A percentile compares a stretch with the other conserved stretches of the same genome.
Evolutionary conservation across 2,329 filamentous ascomycete species (phyloP).

Genomic region (Xylariales sp.): DNA sequence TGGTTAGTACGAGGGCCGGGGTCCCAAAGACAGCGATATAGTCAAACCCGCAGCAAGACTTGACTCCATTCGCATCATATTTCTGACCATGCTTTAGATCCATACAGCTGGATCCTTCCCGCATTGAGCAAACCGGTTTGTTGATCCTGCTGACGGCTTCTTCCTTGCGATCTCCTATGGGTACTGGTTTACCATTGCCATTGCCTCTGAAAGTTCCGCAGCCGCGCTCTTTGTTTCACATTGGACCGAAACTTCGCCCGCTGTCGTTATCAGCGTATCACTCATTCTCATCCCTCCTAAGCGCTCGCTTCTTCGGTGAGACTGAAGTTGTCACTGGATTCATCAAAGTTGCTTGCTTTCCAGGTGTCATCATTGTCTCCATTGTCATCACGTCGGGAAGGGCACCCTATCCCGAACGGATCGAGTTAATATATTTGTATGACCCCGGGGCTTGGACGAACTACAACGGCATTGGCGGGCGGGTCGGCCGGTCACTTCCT

Average conservation of each 20-base stretch:
- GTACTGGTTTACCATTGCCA: conserved; percentile 27
- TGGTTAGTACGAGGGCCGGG: conserved; percentile 10
- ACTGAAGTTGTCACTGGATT: conserved; percentile 11
- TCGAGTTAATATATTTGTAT: conserved; percentile 48
- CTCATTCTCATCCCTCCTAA: conserved; percentile 11
- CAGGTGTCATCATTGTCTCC: conserved; percentile 44
- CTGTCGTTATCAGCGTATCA: conserved; percentile 25
- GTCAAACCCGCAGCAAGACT: neutral
- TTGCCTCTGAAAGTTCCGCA: conserved; percentile 28
- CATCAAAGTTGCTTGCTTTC: conserved; percentile 32
- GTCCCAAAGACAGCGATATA: neutral
- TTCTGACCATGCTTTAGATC: conserved; percentile 8
- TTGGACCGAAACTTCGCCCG: conserved; percentile 16
- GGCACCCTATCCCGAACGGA: conserved; percentile 43
- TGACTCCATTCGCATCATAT: conserved; percentile 11
- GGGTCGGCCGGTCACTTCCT: conserved; percentile 32
- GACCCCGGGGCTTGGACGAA: conserved; percentile 43
- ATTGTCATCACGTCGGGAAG: conserved; percentile 45
- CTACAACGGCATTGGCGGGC: conserved; percentile 32
- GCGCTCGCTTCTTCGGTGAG: conserved; percentile 12
- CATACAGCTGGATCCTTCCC: conserved; percentile 13
- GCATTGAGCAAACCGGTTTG: conserved; percentile 22
- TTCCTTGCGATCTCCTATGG: conserved; percentile 32
- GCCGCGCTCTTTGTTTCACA: conserved; percentile 22
- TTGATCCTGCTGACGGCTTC: conserved; percentile 25